Conservation (phyloP, 2,329 filamentous ascomycete genomes). For the Penicillium olsonii region DNA sequence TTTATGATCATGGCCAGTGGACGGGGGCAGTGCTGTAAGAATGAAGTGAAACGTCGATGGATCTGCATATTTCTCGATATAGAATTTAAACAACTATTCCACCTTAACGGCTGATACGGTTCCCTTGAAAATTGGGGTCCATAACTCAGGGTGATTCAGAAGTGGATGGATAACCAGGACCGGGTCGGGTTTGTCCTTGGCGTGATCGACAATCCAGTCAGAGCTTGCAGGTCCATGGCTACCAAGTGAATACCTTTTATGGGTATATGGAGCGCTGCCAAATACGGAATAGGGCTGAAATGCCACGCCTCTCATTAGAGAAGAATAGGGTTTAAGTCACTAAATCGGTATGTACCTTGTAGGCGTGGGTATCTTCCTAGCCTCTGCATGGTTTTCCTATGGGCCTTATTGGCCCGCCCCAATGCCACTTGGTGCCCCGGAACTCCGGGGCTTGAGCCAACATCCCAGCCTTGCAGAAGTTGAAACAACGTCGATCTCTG, state of each 20-base stretch:
- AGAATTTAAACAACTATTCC: background rate
- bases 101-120: conserved; percentile 1
- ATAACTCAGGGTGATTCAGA: conserved; percentile 18
- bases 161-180: conserved; percentile 2
- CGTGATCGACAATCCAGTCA: conserved; percentile 8
- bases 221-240: background rate
- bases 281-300: conserved; percentile 8
- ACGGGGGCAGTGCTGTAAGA: conserved; percentile 20
- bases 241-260: background rate
- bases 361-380: background rate
- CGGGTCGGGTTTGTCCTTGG: conserved; percentile 9
- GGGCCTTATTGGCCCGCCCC: background rate
- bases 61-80: conserved; percentile 17
- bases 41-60: conserved; percentile 7
- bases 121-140: background rate
- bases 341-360: background rate
- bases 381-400: background rate
- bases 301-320: background rate
- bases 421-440: background rate
- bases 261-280: background rate
- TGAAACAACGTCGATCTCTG: background rate
- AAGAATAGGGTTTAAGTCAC: conserved; percentile 1
- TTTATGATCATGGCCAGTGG: background rate
- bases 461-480: background rate
- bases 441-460: background rate